Evolutionary conservation across 306 rosid species (phyloP).

Genomic region (Citrullus colocynthis): DNA sequence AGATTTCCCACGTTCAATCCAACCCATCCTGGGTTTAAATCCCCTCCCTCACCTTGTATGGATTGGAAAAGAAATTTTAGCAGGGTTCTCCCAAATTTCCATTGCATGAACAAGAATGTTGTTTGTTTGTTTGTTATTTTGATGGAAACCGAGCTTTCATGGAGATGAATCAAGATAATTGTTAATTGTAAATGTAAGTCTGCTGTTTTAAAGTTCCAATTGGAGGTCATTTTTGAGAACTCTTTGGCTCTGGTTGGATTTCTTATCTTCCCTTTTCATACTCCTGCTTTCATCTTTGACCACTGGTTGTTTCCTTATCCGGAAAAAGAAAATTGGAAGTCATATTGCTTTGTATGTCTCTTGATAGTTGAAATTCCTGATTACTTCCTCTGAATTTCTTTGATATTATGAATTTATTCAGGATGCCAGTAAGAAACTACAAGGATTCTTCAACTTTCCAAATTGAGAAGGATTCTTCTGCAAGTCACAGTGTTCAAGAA

Average conservation of each 20-base stretch:
- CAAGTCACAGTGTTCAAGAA: conserved; percentile 77
- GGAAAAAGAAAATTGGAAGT: not conserved
- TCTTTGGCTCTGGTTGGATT: not conserved
- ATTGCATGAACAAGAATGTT: not conserved
- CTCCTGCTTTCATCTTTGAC: not conserved
- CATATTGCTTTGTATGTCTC: not conserved
- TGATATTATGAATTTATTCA: conserved; percentile 15
- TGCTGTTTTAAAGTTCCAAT: not conserved
- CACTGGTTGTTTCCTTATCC: not conserved
- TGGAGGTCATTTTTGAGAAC: not conserved
- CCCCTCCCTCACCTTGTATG: not conserved
- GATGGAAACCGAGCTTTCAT: not conserved
- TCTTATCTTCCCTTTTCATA: not conserved
- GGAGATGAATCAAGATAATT: not conserved
- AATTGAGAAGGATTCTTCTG: conserved; percentile 91
- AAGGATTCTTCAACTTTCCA: conserved; percentile 85
- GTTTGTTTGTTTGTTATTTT: not conserved
- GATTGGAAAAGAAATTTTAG: not conserved
- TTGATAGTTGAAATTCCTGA: not conserved
- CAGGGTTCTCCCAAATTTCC: not conserved
- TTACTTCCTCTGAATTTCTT: not conserved
- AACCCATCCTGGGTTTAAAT: not conserved
- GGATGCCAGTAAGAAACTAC: conserved; percentile 92
- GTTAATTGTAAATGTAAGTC: not conserved
- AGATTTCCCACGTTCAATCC: not conserved